A percentile compares a stretch with the other conserved stretches of the same genome.
Evolutionary conservation across 2,329 filamentous ascomycete genomes (phyloP).

Genomic region (Fusarium subtropicale): DNA sequence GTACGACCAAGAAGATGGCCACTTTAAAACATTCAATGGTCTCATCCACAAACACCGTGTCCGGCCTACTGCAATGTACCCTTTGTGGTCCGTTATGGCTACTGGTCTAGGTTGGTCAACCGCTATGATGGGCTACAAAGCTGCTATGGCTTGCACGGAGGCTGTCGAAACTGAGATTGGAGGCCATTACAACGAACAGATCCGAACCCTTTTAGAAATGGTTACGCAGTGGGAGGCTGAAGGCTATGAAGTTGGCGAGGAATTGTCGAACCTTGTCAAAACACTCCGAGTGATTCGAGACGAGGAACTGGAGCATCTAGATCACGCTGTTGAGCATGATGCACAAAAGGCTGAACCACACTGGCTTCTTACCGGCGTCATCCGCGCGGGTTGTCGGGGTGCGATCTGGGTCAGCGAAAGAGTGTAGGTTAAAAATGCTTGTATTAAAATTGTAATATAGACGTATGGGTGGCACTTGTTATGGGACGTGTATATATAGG

Average conservation of each 20-base stretch:
- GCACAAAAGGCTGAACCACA: conserved; percentile 90
- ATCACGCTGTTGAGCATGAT: conserved; percentile 94
- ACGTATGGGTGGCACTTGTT: conserved; percentile 17
- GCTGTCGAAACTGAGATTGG: conserved; percentile 99
- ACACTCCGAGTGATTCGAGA: conserved; percentile 88
- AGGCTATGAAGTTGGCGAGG: conserved; percentile 83
- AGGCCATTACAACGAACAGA: conserved; percentile 93
- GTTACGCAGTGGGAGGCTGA: conserved; percentile 77
- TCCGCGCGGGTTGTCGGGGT: conserved; percentile 88
- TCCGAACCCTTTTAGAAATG: conserved; percentile 84
- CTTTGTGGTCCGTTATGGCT: conserved; percentile 85
- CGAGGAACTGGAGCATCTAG: conserved; percentile 96
- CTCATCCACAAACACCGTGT: conserved; percentile 88
- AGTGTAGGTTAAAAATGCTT: conserved; percentile 58
- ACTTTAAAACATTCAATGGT: conserved; percentile 86
- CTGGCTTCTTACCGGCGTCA: conserved; percentile 86
- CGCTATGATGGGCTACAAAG: conserved; percentile 87
- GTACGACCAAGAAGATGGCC: conserved; percentile 94
- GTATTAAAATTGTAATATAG: conserved; percentile 47
- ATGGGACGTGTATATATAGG: conserved; percentile 40
- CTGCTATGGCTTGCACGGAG: conserved; percentile 98
- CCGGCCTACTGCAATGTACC: conserved; percentile 92
- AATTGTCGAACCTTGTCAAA: conserved; percentile 77
- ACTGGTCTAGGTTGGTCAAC: conserved; percentile 89
- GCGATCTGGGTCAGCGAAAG: conserved; percentile 93